These are phyloP conservation scores for Purpureocillium lavendulum DNA, from an alignment of 2,329 filamentous ascomycete genomes.

Conservation along the genomic window DNA sequence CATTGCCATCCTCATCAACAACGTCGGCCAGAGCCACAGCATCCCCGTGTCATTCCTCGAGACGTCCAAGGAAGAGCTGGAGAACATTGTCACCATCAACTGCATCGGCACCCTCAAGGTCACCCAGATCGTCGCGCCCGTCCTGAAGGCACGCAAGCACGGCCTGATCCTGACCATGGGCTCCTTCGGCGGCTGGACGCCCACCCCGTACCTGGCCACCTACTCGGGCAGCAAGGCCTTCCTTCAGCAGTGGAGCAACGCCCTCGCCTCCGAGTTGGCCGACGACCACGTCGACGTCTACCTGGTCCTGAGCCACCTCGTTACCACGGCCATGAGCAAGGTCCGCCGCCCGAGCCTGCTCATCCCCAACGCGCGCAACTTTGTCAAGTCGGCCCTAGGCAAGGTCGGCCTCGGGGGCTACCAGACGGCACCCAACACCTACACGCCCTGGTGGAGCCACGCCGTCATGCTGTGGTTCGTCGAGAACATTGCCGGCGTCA, in stretches of 20 bases:
- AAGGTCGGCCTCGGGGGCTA: conserved; percentile 79
- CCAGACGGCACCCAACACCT: conserved; percentile 72
- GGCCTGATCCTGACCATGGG: conserved; percentile 96
- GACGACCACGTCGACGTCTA: conserved; percentile 80
- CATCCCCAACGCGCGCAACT: conserved; percentile 73
- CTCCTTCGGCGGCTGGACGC: conserved; percentile 87
- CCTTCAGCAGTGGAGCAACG: conserved; percentile 89
- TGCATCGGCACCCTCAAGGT: conserved; percentile 83
- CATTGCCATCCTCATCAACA: conserved; percentile 86
- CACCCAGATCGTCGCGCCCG: conserved; percentile 76
- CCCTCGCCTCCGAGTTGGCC: conserved; percentile 75
- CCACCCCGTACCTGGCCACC: conserved; percentile 85
- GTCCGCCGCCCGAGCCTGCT: conserved; percentile 69
- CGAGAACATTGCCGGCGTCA: conserved; percentile 46
- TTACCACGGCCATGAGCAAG: conserved; percentile 97
- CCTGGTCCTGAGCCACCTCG: conserved; percentile 83
- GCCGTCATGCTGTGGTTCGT: conserved; percentile 81
- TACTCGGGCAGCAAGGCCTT: conserved; percentile 98
- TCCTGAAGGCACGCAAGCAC: conserved; percentile 74
- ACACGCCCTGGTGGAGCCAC: conserved; percentile 91
- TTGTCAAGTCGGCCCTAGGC: conserved; percentile 68
- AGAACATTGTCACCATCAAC: conserved; percentile 91
- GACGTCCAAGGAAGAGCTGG: conserved; percentile 71
- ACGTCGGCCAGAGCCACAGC: conserved; percentile 88
- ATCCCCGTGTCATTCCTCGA: conserved; percentile 85